A percentile compares a stretch with the other conserved stretches of the same genome.
Evolutionary conservation across 352 stramenopile genomes (phyloP).

Genomic region (Phytophthora crassamura): DNA sequence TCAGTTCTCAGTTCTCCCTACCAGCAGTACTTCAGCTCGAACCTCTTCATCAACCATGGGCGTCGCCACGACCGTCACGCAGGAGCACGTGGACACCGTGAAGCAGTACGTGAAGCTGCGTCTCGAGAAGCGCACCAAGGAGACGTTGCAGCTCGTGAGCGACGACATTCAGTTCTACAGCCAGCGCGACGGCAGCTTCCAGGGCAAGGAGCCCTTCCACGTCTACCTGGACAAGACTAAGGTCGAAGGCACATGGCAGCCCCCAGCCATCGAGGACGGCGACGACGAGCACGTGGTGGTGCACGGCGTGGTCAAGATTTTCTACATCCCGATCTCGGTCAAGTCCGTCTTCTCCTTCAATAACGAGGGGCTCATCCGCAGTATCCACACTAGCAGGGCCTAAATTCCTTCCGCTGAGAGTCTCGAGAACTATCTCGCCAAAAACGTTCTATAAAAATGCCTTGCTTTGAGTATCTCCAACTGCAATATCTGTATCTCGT

Average conservation of each 20-base stretch:
- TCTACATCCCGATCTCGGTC: constrained; percentile 60
- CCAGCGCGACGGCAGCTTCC: constrained; percentile 53
- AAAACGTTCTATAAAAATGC: background rate
- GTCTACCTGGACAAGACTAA: constrained; percentile 63
- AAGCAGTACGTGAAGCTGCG: constrained; percentile 52
- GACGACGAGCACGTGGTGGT: constrained; percentile 57
- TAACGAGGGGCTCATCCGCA: constrained; percentile 48
- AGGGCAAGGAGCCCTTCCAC: constrained; percentile 50
- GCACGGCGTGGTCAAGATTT: constrained; percentile 59
- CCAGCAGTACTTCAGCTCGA: background rate
- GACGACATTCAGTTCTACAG: constrained; percentile 64
- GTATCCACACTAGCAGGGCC: constrained; percentile 56
- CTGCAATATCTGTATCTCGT: background rate
- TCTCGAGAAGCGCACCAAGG: constrained; percentile 44
- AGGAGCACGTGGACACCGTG: constrained; percentile 52
- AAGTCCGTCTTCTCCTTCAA: constrained; percentile 58
- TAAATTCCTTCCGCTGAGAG: constrained; percentile 4
- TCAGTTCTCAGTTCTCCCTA: constrained; percentile 28
- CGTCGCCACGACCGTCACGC: constrained; percentile 31
- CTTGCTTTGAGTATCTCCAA: background rate
- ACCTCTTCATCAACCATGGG: constrained; percentile 33
- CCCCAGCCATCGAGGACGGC: constrained; percentile 47
- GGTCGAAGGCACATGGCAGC: constrained; percentile 52
- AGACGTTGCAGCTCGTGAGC: constrained; percentile 58
- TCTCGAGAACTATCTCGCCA: background rate